Evolutionary conservation across 2,329 filamentous ascomycete species (phyloP), one percentile per base, ranked within the genome.

Genomic region (Pseudohalonectria lignicola): DNA sequence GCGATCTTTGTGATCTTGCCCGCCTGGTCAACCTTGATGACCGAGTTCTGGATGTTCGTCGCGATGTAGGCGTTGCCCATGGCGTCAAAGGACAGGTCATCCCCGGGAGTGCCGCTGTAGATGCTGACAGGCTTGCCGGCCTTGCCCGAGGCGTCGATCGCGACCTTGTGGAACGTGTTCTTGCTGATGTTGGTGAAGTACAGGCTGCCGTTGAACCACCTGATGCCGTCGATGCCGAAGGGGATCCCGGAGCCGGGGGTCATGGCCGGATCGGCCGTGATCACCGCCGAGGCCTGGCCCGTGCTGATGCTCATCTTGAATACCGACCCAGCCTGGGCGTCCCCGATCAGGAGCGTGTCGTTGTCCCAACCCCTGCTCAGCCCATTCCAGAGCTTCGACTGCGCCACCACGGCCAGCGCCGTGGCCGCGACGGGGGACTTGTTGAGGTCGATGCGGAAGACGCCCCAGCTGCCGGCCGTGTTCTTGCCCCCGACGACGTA

Each of bases 151-250:
- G 32, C 44, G 34, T 57, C 53, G 23, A 57, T 47, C 9, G 49
- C 23, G 9, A 57, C 39, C 43, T 51, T 53, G 49, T 57, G 50
- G 47, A 58, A 54, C 33, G 47, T 53, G 46, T 59, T 57, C 44
- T 49, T 49, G 46, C 56, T 55, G 39, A 56, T 55, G 44, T 56
- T 57, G 31, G 53, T 58, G 48, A 55, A 58, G 51, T 53, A 57
- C 6, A 57, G 44, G 10, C 43, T 45, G 18, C 50, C 49, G 43
- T 53, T 47, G 18, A 37, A 36, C 44, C 54, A 54, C 39, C 52
- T 52, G 39, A 55, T 50, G 21, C 54, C 55, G 43, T 57, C 54
- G 34, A 56, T 55, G 19, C 53, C 53, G 17, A 57, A 56, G 7
- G 51, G 52, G 21, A 57, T 54, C n/a, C 40, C 42, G 5, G 50